Evolutionary conservation across 2,329 filamentous ascomycete genomes (phyloP).

Genomic region (Passalora sequoiae): DNA sequence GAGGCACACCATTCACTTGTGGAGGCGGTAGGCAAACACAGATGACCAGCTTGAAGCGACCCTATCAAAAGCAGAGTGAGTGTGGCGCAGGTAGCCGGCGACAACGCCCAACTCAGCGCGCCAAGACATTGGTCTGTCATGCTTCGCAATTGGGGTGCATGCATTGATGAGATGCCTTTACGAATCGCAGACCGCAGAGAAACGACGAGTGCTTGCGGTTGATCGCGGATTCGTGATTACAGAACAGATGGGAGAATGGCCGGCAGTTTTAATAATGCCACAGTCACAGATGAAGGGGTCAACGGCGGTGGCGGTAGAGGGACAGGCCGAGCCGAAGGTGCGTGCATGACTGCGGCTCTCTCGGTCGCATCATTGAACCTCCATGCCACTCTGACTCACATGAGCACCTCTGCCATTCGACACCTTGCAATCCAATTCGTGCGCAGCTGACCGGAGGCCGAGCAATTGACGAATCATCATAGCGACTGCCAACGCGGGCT

Average conservation of each 20-base stretch:
- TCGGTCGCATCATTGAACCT: neutral
- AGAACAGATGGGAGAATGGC: too few species aligned
- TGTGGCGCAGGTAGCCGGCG: slow-evolving; percentile 12
- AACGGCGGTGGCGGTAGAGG: neutral
- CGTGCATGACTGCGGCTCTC: neutral
- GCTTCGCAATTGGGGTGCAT: too few species aligned
- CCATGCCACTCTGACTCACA: neutral
- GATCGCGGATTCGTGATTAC: too few species aligned
- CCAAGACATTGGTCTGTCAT: neutral
- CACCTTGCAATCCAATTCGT: neutral
- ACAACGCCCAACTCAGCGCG: slow-evolving; percentile 3
- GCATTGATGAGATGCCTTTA: too few species aligned
- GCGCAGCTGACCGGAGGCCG: neutral
- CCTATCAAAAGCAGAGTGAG: slow-evolving; percentile 6
- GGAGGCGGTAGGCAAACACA: slow-evolving; percentile 16
- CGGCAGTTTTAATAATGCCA: too few species aligned
- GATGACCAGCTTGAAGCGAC: slow-evolving; percentile 13
- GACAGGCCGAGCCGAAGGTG: neutral
- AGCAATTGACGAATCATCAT: slow-evolving; percentile 3
- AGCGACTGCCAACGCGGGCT: neutral
- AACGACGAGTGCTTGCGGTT: too few species aligned
- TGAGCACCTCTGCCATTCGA: neutral
- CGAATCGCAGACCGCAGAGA: too few species aligned
- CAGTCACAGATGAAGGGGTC: too few species aligned
- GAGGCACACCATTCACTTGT: slow-evolving; percentile 15